These are phyloP conservation scores for Flaveria floridana DNA, from an alignment of 140 eudicot genomes.

Conservation along the genomic window DNA sequence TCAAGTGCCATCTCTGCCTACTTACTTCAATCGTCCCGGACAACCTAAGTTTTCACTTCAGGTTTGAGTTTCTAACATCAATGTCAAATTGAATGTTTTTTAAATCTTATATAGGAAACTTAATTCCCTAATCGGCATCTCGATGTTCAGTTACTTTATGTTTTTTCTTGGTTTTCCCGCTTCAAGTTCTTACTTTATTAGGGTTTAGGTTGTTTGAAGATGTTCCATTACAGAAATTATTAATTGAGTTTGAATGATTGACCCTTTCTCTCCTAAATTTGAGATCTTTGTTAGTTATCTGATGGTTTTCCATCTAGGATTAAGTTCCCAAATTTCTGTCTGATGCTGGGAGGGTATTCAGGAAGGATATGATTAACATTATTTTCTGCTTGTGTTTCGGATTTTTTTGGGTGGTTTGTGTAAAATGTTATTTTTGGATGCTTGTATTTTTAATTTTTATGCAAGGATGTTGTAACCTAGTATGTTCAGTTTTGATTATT, in stretches of 20 bases:
- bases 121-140: constrained; percentile 11
- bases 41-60: constrained; percentile 18
- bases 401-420: not conserved
- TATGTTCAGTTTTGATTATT: constrained; percentile 8
- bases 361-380: not conserved
- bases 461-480: not conserved
- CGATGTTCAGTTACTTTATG: not conserved
- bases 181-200: constrained; percentile 16
- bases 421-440: not conserved
- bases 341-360: not conserved
- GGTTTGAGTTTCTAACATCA: not conserved
- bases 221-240: not conserved
- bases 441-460: not conserved
- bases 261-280: not conserved
- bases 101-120: not conserved
- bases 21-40: constrained; percentile 5
- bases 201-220: constrained; percentile 7
- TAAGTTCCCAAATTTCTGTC: not conserved
- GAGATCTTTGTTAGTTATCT: constrained; percentile 11
- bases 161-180: not conserved
- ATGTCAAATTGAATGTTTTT: not conserved
- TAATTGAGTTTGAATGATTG: constrained; percentile 13
- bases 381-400: not conserved
- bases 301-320: not conserved
- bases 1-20: not conserved